phyloP scores from a whole-genome alignment of 2,329 filamentous ascomycete species.

The Cladophialophora chaetospira region DNA sequence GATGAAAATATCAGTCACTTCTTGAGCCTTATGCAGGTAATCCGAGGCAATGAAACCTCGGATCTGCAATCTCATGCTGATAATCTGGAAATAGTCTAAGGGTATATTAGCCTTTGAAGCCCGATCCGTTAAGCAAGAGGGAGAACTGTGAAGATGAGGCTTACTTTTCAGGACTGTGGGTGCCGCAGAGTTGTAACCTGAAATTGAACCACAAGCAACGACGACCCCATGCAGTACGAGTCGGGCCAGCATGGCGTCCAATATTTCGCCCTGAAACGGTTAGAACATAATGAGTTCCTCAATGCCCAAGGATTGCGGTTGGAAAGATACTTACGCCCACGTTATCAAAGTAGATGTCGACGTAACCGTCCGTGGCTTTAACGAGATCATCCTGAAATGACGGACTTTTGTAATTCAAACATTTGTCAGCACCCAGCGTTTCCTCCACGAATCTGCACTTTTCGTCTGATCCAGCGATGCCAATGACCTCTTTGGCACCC shows the following conservation, averaged over 20 bases:
- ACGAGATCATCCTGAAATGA: conserved; percentile 52
- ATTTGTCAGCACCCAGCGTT: conserved; percentile 58
- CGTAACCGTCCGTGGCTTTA: conserved; percentile 36
- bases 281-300: not conserved
- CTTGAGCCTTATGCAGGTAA: conserved; percentile 63
- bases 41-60: conserved; percentile 44
- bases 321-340: not conserved
- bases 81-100: conserved; percentile 41
- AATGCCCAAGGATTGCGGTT: not conserved
- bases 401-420: conserved; percentile 67
- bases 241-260: conserved; percentile 19
- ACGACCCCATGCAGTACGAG: conserved; percentile 13
- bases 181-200: conserved; percentile 25
- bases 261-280: conserved; percentile 46
- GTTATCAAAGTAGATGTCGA: conserved; percentile 70
- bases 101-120: no score
- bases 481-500: conserved; percentile 61
- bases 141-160: not conserved
- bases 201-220: conserved; percentile 66
- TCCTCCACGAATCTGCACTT: conserved; percentile 69
- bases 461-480: conserved; percentile 65
- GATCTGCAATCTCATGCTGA: conserved; percentile 39
- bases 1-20: conserved; percentile 65
- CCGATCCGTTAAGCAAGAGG: not conserved
- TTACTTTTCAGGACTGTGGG: conserved; percentile 5